phyloP scores from a whole-genome alignment of 2,329 filamentous ascomycete species.

The Trichoderma sp. region DNA sequence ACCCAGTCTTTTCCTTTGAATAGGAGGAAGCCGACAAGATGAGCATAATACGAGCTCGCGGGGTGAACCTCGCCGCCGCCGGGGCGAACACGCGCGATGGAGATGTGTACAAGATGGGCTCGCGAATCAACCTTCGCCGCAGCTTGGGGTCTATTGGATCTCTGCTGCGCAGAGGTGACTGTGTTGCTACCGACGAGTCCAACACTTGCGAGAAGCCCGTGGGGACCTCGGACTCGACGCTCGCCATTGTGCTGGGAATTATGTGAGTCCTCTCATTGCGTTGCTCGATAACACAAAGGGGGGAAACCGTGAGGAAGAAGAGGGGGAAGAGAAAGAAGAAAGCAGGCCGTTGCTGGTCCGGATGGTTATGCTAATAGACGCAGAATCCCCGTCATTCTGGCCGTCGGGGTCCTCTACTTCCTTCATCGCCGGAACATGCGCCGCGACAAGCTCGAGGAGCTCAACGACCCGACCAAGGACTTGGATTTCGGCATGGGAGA shows the following conservation, averaged over 20 bases:
- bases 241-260: slow-evolving; percentile 70
- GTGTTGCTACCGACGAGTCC: slow-evolving; percentile 28
- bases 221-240: slow-evolving; percentile 55
- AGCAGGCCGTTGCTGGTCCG: neutral
- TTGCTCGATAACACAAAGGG: slow-evolving; percentile 28
- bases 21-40: slow-evolving; percentile 23
- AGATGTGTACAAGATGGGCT: slow-evolving; percentile 34
- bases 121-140: slow-evolving; percentile 36
- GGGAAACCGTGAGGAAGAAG: neutral
- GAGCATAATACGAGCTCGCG: slow-evolving; percentile 25
- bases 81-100: slow-evolving; percentile 30
- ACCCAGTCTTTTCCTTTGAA: neutral
- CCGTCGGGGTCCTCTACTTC: slow-evolving; percentile 68
- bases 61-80: slow-evolving; percentile 18
- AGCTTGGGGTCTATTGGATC: slow-evolving; percentile 28
- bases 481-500: slow-evolving; percentile 86
- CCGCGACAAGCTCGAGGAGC: slow-evolving; percentile 75
- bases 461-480: slow-evolving; percentile 82
- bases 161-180: slow-evolving; percentile 29
- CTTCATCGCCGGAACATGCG: slow-evolving; percentile 78
- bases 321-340: neutral
- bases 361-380: slow-evolving; percentile 16
- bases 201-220: slow-evolving; percentile 63
- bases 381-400: slow-evolving; percentile 75
- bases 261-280: slow-evolving; percentile 58